phyloP scores from a whole-genome alignment of 441 rosid genomes.

The Metrosideros polymorpha region DNA sequence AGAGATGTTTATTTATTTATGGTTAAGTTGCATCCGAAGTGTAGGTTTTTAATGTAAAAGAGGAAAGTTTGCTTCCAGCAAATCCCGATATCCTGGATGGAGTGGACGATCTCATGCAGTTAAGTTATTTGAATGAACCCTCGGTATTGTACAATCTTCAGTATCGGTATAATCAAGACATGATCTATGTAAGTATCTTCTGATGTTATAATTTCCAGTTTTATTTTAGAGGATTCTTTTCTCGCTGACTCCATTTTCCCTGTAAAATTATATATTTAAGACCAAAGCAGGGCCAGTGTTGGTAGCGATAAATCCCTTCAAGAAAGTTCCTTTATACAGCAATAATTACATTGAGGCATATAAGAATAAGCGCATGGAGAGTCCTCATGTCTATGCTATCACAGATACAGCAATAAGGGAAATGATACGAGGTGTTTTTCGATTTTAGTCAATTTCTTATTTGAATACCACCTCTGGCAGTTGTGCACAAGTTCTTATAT shows the following conservation, averaged over 20 bases:
- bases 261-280: conserved; percentile 25
- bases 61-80: conserved; percentile 76
- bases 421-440: conserved; percentile 79
- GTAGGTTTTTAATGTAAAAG: conserved; percentile 64
- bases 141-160: conserved; percentile 88
- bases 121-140: conserved; percentile 96
- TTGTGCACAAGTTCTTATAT: conserved; percentile 6
- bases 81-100: conserved; percentile 99
- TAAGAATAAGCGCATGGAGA: conserved; percentile 63
- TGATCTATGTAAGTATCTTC: conserved; percentile 78
- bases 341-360: conserved; percentile 75
- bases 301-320: conserved; percentile 97
- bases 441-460: neutral
- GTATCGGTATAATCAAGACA: conserved; percentile 77
- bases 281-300: conserved; percentile 98
- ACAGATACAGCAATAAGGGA: conserved; percentile 94
- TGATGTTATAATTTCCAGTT: neutral
- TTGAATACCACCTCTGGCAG: neutral
- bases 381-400: conserved; percentile 96
- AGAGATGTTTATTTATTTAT: conserved; percentile 9
- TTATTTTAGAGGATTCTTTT: neutral
- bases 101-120: conserved; percentile 97
- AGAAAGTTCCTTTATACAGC: conserved; percentile 80
- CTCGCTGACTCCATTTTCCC: neutral
- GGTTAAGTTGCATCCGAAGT: neutral